These are phyloP conservation scores for Mucor racemosus DNA, from an alignment of 371 early-diverging fungal species.

Conservation along the genomic window DNA sequence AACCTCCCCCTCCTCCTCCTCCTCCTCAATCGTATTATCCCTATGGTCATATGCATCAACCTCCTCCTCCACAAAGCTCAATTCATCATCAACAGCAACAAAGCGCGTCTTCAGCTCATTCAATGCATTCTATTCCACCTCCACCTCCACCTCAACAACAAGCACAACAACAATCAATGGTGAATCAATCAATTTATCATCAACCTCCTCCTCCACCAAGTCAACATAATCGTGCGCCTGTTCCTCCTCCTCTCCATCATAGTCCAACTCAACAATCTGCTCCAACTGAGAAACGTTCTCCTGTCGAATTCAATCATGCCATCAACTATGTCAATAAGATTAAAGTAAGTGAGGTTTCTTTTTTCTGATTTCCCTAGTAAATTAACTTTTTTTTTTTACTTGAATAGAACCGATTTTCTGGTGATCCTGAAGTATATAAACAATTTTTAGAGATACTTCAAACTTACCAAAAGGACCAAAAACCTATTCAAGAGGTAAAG, in stretches of 20 bases:
- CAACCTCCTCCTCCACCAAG: slow-evolving; percentile 17
- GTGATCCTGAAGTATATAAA: slow-evolving; percentile 92
- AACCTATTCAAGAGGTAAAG: slow-evolving; percentile 93
- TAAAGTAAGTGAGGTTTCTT: slow-evolving; percentile 58
- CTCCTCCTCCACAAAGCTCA: slow-evolving; percentile 14
- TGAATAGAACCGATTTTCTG: slow-evolving; percentile 84
- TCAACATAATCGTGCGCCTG: slow-evolving; percentile 11
- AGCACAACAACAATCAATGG: slow-evolving; percentile 16
- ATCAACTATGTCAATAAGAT: slow-evolving; percentile 98
- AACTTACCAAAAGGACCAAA: slow-evolving; percentile 91
- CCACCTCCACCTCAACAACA: slow-evolving; percentile 25
- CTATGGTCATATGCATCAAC: slow-evolving; percentile 10
- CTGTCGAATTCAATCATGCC: slow-evolving; percentile 94
- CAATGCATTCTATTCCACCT: slow-evolving; percentile 19
- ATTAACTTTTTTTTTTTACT: slow-evolving; percentile 84
- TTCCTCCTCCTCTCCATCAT: slow-evolving; percentile 6
- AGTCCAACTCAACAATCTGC: slow-evolving; percentile 13
- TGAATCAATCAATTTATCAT: slow-evolving; percentile 14
- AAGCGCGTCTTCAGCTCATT: slow-evolving; percentile 2
- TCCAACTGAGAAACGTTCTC: slow-evolving; percentile 21
- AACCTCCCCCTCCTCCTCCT: slow-evolving; percentile 21
- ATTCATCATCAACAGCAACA: not conserved
- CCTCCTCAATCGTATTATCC: slow-evolving; percentile 33
- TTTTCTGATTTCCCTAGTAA: slow-evolving; percentile 45
- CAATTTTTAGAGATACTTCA: slow-evolving; percentile 94